Conservation (phyloP, 2,329 filamentous ascomycete species). For the Fusarium metavorans region DNA sequence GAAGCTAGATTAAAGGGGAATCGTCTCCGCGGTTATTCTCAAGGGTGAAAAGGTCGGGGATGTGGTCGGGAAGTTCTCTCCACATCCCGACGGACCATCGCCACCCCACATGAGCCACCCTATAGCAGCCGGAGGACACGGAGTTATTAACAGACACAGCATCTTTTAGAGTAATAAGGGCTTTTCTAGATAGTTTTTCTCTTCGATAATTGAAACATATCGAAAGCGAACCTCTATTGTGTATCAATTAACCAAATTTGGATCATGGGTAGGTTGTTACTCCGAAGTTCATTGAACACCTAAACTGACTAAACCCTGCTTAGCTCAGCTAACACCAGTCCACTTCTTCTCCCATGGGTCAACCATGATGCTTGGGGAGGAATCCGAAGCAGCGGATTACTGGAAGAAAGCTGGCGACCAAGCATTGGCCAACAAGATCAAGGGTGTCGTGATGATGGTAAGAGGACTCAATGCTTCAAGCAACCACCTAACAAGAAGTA, state of each 20-base stretch:
- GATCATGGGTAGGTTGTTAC: background rate
- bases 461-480: accelerated
- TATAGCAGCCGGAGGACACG: background rate
- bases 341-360: constrained; percentile 43
- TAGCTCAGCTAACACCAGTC: constrained; percentile 30
- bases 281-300: background rate
- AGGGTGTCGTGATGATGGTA: constrained; percentile 40
- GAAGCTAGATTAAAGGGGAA: background rate
- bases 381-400: constrained; percentile 32
- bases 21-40: background rate
- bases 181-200: background rate
- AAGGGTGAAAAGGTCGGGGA: background rate
- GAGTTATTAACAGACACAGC: background rate
- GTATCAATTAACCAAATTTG: background rate
- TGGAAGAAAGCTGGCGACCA: constrained; percentile 42
- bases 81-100: background rate
- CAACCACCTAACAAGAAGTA: background rate
- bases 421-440: constrained; percentile 34
- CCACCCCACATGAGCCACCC: constrained; percentile 1
- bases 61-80: background rate
- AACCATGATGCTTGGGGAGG: constrained; percentile 43
- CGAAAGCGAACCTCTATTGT: no score
- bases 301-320: background rate
- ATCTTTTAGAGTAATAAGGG: background rate
- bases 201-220: background rate